Percentiles rank a stretch among this genome's conserved stretches.
phyloP scores from a whole-genome alignment of 2,329 filamentous ascomycete genomes.

The Aspergillus piperis region DNA sequence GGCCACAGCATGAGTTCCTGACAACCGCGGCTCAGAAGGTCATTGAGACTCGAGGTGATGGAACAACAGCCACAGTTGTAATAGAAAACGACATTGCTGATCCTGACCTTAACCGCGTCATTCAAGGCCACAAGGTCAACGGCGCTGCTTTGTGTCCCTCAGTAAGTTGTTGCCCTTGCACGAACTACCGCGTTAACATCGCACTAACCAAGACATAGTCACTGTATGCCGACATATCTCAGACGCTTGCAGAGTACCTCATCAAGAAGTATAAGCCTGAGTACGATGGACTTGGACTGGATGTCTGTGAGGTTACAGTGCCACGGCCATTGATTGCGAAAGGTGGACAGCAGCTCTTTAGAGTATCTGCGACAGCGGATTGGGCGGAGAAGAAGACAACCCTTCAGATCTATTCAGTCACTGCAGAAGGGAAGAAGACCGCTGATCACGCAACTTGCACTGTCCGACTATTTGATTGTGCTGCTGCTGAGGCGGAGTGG shows the following conservation, averaged over 20 bases:
- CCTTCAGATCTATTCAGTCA: constrained; percentile 40
- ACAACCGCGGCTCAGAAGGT: constrained; percentile 36
- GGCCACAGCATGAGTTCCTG: constrained; percentile 26
- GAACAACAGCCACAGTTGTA: constrained; percentile 30
- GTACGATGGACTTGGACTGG: constrained; percentile 32
- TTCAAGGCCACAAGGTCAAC: constrained; percentile 42
- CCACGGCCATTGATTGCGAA: constrained; percentile 59
- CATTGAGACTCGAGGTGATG: constrained; percentile 30
- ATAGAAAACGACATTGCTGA: constrained; percentile 39
- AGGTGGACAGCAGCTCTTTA: constrained; percentile 41
- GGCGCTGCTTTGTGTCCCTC: constrained; percentile 38
- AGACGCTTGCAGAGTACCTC: constrained; percentile 38
- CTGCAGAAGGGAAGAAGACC: constrained; percentile 39
- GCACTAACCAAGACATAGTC: constrained; percentile 23
- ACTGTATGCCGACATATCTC: constrained; percentile 41
- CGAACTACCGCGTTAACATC: neutral
- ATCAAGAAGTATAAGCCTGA: constrained; percentile 38
- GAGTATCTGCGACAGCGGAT: constrained; percentile 38
- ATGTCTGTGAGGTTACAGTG: constrained; percentile 39
- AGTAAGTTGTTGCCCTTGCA: constrained; percentile 21
- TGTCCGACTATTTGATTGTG: constrained; percentile 37
- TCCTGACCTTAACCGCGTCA: constrained; percentile 36
- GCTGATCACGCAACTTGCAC: constrained; percentile 40
- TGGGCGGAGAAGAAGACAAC: constrained; percentile 36
- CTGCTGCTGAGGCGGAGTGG: constrained; percentile 27